Base-by-base conservation (phyloP, 805 yeast genomes). In the Lachancea thermotolerans region DNA sequence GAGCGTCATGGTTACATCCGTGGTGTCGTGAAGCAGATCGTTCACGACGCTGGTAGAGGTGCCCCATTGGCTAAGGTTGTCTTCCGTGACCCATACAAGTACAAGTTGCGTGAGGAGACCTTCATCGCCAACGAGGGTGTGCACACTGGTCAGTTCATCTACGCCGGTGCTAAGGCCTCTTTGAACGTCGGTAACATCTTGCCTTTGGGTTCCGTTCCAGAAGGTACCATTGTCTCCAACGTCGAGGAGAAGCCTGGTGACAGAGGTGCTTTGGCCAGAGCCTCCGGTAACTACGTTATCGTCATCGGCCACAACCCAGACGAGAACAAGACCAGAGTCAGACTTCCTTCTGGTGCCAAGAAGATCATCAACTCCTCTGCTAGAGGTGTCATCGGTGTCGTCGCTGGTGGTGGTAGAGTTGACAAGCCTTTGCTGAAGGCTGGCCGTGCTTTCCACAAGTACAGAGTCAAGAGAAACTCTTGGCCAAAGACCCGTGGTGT, bases 401-500 rank as follows among this genome's bases (percentile, higher is more conserved):
- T 91, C 74, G 97, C 98, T 69, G 98, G 98, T 79, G 98, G 98
- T 82, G 98, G 98, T 75, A 91, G 98, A 85, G 88, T 88, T 69
- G 98, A 91, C 78, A 91, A 91, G 81, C 99, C 99, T 77, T 79
- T 91, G 79, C 85, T 91, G 73, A 91, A 91, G 87, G 99, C 99
- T 71, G 98, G 98, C 80, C 89, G 95, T 81, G 99, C 99, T 61
- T 91, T 83, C 96, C 96, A 91, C 90, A 91, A 91, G 82, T 90
- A 85, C 93, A 90, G 77, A 78, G 95, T 90, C 69, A 93, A 93
- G 95, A 83, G 98, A 81, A 89, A 93, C 95, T 88, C 96, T 61
- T 93, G 98, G 98, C 99, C 99, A 78, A 90, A 88, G 86, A 93
- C 98, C 71, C 89, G 98, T 82, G 99, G 98, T 91, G 98, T 91